These are phyloP conservation scores for Climacium dendroides DNA, from an alignment of 225 moss, liverwort and hornwort species.

Conservation along the genomic window DNA sequence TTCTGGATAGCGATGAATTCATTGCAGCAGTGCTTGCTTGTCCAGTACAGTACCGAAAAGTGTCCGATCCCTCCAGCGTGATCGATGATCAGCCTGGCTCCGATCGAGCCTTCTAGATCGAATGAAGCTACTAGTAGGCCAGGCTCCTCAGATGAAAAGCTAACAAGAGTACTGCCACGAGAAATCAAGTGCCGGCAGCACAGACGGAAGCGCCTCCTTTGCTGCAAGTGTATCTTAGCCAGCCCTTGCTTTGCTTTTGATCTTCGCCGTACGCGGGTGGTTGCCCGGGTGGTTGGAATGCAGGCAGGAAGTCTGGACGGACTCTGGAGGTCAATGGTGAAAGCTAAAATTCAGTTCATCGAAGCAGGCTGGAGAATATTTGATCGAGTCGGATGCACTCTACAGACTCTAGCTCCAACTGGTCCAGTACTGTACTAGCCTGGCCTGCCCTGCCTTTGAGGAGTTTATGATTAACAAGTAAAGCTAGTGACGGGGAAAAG, in stretches of 20 bases:
- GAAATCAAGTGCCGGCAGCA: neutral
- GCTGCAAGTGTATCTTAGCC: neutral
- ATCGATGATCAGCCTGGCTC: neutral
- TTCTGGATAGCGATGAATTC: neutral
- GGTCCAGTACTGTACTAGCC: neutral
- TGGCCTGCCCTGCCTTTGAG: neutral
- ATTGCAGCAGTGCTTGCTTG: neutral
- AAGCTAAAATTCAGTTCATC: neutral
- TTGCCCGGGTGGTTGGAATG: no score
- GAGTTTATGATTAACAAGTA: neutral
- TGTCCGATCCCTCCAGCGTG: neutral
- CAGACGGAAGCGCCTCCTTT: neutral
- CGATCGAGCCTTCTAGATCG: neutral
- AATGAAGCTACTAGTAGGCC: no score
- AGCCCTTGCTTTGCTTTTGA: neutral
- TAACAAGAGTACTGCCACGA: neutral
- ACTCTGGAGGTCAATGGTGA: neutral
- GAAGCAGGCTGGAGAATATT: neutral
- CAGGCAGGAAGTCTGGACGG: neutral
- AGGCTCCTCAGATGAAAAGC: neutral
- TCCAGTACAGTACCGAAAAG: neutral
- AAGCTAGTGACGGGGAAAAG: neutral
- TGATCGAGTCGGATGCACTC: neutral
- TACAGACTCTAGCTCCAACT: neutral
- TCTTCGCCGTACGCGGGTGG: neutral